Conservation (phyloP, 441 rosid species). For the Arabidopsis lyrata region DNA sequence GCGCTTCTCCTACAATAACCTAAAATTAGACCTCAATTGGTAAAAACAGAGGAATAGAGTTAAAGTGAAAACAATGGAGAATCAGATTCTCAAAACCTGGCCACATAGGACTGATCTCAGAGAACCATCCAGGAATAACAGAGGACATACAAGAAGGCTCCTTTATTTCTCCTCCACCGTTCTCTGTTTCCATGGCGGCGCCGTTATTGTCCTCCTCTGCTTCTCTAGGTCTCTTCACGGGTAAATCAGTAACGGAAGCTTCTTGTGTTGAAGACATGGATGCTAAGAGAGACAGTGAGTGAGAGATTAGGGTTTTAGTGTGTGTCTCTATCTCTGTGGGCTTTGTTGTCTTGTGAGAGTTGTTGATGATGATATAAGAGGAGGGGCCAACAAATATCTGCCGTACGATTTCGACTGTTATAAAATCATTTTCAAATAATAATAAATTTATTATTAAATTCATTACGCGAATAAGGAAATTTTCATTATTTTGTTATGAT, state of each 20-base stretch:
- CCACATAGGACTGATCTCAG: constrained; percentile 99
- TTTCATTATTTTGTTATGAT: constrained; percentile 30
- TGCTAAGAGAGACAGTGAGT: neutral
- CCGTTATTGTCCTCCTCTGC: constrained; percentile 59
- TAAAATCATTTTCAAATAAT: neutral
- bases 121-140: constrained; percentile 97
- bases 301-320: constrained; percentile 32
- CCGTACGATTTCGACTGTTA: constrained; percentile 31
- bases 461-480: neutral
- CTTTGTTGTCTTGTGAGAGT: neutral
- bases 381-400: constrained; percentile 20
- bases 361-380: constrained; percentile 3
- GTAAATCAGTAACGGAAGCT: constrained; percentile 49
- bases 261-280: constrained; percentile 46
- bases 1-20: constrained; percentile 83
- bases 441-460: neutral
- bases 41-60: neutral
- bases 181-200: constrained; percentile 40
- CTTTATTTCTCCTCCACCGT: constrained; percentile 31
- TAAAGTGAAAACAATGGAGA: neutral
- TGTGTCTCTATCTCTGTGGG: neutral
- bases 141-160: constrained; percentile 59
- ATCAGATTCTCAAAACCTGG: constrained; percentile 80
- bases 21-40: neutral
- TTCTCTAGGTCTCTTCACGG: constrained; percentile 66